Percentiles rank a stretch among this genome's conserved stretches.
Conservation (phyloP, 2,329 filamentous ascomycete species). For the Venturia oleaginea region DNA sequence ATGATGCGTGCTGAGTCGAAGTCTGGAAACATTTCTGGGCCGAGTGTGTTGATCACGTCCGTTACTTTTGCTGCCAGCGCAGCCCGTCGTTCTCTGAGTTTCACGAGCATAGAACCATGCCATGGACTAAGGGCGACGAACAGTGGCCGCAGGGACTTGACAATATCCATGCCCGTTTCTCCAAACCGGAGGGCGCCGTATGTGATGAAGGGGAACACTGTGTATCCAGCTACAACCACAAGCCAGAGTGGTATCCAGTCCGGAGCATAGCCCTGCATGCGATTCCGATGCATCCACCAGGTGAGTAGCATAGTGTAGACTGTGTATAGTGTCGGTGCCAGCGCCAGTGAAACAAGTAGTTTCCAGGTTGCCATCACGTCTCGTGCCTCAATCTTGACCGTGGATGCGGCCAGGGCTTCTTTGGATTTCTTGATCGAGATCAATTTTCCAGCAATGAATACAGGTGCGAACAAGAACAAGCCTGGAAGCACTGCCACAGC, state of each 20-base stretch:
- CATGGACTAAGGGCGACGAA: slow-evolving; percentile 71
- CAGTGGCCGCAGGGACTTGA: slow-evolving; percentile 86
- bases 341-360: slow-evolving; percentile 73
- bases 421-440: slow-evolving; percentile 76
- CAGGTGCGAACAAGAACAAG: slow-evolving; percentile 74
- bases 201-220: slow-evolving; percentile 78
- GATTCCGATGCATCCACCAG: slow-evolving; percentile 70
- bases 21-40: slow-evolving; percentile 94
- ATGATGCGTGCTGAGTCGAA: slow-evolving; percentile 40
- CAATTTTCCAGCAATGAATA: slow-evolving; percentile 75
- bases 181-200: slow-evolving; percentile 91
- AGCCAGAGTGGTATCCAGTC: slow-evolving; percentile 71
- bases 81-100: slow-evolving; percentile 62
- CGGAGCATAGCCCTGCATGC: slow-evolving; percentile 74
- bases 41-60: slow-evolving; percentile 86
- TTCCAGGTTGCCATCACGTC: slow-evolving; percentile 96
- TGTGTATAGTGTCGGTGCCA: slow-evolving; percentile 74
- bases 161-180: slow-evolving; percentile 97
- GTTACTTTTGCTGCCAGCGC: slow-evolving; percentile 76
- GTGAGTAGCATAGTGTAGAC: slow-evolving; percentile 69
- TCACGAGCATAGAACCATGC: slow-evolving; percentile 59
- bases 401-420: slow-evolving; percentile 74
- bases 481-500: slow-evolving; percentile 78
- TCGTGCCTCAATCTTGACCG: slow-evolving; percentile 77
- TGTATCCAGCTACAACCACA: slow-evolving; percentile 64